Percentiles rank a stretch among this genome's conserved stretches.
These are phyloP conservation scores for Lactarius pseudohatsudake DNA, from an alignment of 768 basidiomycete species.

Conservation along the genomic window DNA sequence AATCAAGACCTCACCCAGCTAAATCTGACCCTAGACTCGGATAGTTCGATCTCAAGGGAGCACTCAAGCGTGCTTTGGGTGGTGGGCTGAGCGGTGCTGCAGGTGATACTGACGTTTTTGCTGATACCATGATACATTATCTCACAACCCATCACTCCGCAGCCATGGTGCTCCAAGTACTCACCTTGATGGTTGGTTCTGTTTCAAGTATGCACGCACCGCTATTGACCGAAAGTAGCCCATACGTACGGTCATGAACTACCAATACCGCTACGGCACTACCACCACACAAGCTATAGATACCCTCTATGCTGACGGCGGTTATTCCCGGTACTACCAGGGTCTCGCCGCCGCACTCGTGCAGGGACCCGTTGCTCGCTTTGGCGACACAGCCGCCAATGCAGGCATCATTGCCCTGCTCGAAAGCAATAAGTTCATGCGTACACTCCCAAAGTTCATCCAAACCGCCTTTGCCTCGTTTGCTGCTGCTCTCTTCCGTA, in stretches of 20 bases:
- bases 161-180: constrained; percentile 95
- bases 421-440: constrained; percentile 71
- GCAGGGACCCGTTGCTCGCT: constrained; percentile 81
- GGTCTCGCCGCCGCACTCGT: constrained; percentile 84
- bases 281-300: constrained; percentile 60
- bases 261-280: constrained; percentile 89
- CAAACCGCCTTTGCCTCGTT: constrained; percentile 80
- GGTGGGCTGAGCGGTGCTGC: constrained; percentile 90
- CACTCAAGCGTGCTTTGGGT: constrained; percentile 80
- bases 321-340: constrained; percentile 82
- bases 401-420: constrained; percentile 87
- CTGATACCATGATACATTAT: neutral
- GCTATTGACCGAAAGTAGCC: constrained; percentile 48
- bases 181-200: constrained; percentile 68
- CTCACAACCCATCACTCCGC: constrained; percentile 17
- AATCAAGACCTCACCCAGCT: neutral
- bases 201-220: constrained; percentile 21
- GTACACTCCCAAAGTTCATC: constrained; percentile 55
- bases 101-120: constrained; percentile 42
- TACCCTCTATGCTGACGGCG: constrained; percentile 76
- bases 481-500: constrained; percentile 82
- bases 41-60: constrained; percentile 78
- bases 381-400: constrained; percentile 95
- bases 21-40: constrained; percentile 3
- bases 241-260: constrained; percentile 97